phyloP scores from a whole-genome alignment of 78 protist genomes.

The Dictyostelium firmibasis region DNA sequence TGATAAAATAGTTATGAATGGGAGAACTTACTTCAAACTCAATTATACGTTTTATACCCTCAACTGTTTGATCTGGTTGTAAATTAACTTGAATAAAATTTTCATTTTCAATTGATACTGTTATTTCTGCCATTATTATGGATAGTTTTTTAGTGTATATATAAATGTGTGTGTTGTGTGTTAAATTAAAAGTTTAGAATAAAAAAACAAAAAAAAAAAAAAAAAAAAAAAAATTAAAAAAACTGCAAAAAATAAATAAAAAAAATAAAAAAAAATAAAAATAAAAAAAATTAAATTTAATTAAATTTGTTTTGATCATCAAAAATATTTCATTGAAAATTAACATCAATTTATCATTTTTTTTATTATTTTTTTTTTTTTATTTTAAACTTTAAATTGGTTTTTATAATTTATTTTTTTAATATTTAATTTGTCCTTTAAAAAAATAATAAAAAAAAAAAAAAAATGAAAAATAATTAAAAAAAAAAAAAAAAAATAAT shows the following conservation, averaged over 20 bases:
- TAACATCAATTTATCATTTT: no score
- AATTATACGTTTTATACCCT: constrained; percentile 15
- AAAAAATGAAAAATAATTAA: no score
- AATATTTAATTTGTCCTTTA: no score
- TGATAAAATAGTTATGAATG: not conserved
- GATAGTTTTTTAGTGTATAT: not conserved
- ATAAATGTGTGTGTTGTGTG: not conserved
- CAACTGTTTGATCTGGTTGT: constrained; percentile 10
- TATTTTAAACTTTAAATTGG: no score
- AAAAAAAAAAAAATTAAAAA: not conserved
- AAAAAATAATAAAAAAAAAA: no score
- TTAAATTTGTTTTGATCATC: not conserved
- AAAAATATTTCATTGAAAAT: no score
- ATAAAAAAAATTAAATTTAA: not conserved
- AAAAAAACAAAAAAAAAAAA: not conserved
- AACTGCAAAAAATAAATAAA: not conserved
- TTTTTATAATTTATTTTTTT: no score
- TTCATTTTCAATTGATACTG: constrained; percentile 27
- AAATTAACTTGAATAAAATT: not conserved
- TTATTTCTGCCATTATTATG: constrained; percentile 7
- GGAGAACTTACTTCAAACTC: constrained; percentile 64
- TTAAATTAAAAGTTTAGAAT: not conserved
- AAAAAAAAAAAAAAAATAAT: no score
- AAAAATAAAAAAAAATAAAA: not conserved
- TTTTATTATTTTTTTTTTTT: no score